Evolutionary conservation across 2,329 filamentous ascomycete genomes (phyloP), one percentile per base, ranked within the genome.

Genomic region (Mariannaea sp.): DNA sequence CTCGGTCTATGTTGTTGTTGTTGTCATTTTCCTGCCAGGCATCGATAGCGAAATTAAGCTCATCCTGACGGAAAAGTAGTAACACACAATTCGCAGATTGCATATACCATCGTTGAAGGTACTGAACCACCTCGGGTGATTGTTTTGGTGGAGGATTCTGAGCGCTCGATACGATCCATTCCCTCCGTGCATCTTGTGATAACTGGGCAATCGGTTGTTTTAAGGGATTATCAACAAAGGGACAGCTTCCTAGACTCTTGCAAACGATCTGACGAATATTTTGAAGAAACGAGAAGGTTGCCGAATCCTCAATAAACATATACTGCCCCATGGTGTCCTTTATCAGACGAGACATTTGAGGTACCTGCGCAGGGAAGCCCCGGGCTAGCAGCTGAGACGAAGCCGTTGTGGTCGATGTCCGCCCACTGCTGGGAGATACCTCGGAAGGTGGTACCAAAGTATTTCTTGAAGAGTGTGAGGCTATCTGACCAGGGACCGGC

Each of bases 221-320:
- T n/a, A 71, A 52, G 3, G 69, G 68, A 14, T 72, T 69, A n/a
- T 71, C 64, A 6, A 64, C 61, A 29, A 72, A 66, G 7, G 61
- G 19, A 41, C 70, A 70, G 1, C 59, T 55, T 5, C 68, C 70
- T 7, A 71, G 45, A 12, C 62, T 59, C 14, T 66, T 56, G 5
- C 57, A 58, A 0, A 70, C 67, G 8, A 71, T 52, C 5, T 68
- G 61, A 1, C 70, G 65, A 9, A 71, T 69, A 14, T 65, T 35
- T 19, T 38, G 47, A 12, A 49, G 47, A 14, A 49, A 36, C 1
- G 47, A 43, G 6, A 35, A 6, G 29, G 36, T 42, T n/a, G 47
- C 47, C 12, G 47, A 14, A 10, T 43, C 38, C 5, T 39, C 29
- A 8, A 36, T n/a, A 17, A 36, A 43, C 3, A 36, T 43, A 16